phyloP scores from a whole-genome alignment of 1,139 yeast species.

The Magnusiomyces paraingens region DNA sequence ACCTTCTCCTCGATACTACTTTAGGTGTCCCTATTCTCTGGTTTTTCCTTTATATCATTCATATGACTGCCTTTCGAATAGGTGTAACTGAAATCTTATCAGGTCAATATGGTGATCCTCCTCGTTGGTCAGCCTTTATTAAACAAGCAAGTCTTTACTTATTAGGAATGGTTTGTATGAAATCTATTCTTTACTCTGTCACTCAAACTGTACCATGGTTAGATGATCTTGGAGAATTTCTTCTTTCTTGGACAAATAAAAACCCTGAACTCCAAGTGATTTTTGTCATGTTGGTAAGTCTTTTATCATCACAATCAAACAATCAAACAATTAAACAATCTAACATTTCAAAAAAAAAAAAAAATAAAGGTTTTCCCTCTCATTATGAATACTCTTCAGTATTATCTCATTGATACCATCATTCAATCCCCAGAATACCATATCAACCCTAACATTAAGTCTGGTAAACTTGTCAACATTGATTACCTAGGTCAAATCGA shows the following conservation, averaged over 20 bases:
- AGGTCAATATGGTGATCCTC: constrained; percentile 79
- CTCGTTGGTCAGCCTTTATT: constrained; percentile 54
- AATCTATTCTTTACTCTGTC: constrained; percentile 46
- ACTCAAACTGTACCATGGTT: constrained; percentile 53
- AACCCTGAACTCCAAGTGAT: constrained; percentile 79
- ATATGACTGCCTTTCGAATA: constrained; percentile 42
- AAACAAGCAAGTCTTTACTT: constrained; percentile 73
- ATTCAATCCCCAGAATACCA: constrained; percentile 53
- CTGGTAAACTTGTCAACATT: constrained; percentile 4
- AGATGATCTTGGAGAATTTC: constrained; percentile 52
- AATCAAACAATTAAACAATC: no score
- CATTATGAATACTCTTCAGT: constrained; percentile 75
- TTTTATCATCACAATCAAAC: background rate
- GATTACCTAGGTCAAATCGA: constrained; percentile 17
- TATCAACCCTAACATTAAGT: constrained; percentile 9
- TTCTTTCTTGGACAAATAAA: constrained; percentile 69
- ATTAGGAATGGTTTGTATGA: constrained; percentile 50
- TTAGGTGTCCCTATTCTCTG: constrained; percentile 87
- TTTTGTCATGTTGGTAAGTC: constrained; percentile 67
- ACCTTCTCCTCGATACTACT: constrained; percentile 84
- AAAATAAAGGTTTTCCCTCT: constrained; percentile 53
- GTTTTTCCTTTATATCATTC: constrained; percentile 42
- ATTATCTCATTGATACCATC: constrained; percentile 78
- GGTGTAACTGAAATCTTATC: constrained; percentile 60
- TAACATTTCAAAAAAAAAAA: background rate